These are phyloP conservation scores for Penicillium sp. DNA, from an alignment of 2,329 filamentous ascomycete species.

Conservation along the genomic window DNA sequence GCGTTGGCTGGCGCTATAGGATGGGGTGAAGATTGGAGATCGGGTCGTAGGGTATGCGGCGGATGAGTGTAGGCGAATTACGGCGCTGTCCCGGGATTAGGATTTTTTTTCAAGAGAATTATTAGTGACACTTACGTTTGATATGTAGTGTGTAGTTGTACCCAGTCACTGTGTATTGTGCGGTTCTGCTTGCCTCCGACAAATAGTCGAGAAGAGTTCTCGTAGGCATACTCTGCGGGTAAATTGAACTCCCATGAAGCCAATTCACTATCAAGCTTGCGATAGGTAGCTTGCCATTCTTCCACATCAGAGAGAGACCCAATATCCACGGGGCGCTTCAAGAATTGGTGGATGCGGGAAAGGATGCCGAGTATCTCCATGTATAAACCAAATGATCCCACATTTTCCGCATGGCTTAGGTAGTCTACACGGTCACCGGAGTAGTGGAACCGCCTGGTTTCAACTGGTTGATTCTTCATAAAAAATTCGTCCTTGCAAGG, in stretches of 20 bases:
- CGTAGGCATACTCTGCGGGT: conserved; percentile 70
- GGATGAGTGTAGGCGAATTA: conserved; percentile 87
- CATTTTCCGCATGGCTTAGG: conserved; percentile 70
- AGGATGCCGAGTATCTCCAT: conserved; percentile 86
- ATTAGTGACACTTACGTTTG: conserved; percentile 61
- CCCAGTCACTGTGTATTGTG: conserved; percentile 74
- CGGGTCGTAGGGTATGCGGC: conserved; percentile 88
- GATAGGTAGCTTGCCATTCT: conserved; percentile 83
- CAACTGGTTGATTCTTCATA: conserved; percentile 76
- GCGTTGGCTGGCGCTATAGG: conserved; percentile 77
- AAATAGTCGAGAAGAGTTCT: conserved; percentile 75
- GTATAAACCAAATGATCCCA: conserved; percentile 86
- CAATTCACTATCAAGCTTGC: conserved; percentile 76
- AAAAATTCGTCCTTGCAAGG: conserved; percentile 87
- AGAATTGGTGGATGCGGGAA: conserved; percentile 81
- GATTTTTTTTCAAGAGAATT: not conserved
- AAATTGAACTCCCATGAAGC: conserved; percentile 81
- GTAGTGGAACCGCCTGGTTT: conserved; percentile 74
- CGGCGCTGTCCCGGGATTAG: conserved; percentile 52
- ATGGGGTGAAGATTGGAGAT: conserved; percentile 85
- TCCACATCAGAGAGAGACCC: conserved; percentile 80
- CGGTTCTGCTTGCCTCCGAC: conserved; percentile 63
- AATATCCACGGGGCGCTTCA: conserved; percentile 88
- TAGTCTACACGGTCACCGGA: conserved; percentile 58
- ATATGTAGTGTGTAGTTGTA: conserved; percentile 88